Evolutionary conservation across 495 filamentous ascomycete genomes (phyloP).

Genomic region (Penicillium turbatum): DNA sequence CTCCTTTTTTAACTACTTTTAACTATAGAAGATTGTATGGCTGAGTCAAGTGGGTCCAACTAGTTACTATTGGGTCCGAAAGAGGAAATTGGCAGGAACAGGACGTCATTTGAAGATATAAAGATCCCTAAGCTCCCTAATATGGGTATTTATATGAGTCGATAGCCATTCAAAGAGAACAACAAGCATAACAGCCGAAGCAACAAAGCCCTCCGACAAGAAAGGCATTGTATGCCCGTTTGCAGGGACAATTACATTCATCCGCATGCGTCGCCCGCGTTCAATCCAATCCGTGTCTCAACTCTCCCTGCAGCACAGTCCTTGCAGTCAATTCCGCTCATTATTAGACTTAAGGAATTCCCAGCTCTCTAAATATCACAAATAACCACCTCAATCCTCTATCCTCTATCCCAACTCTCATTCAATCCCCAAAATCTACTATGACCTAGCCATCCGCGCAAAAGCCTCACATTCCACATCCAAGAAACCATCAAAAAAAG

Average conservation of each 20-base stretch:
- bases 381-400: neutral
- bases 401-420: neutral
- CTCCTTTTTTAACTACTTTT: neutral
- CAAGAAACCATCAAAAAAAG: neutral
- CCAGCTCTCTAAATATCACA: neutral
- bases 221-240: constrained; percentile 5
- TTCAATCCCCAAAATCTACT: neutral
- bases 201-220: neutral
- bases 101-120: neutral
- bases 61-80: constrained; percentile 11
- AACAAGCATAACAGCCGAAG: neutral
- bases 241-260: constrained; percentile 20
- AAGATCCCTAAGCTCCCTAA: neutral
- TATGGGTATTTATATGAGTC: too few species aligned
- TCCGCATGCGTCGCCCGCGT: constrained; percentile 19
- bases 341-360: neutral
- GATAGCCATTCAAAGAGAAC: too few species aligned
- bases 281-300: constrained; percentile 19
- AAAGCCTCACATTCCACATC: neutral
- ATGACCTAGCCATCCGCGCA: neutral
- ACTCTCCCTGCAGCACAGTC: constrained; percentile 24
- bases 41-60: constrained; percentile 26
- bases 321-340: constrained; percentile 19
- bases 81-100: neutral
- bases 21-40: constrained; percentile 15